Conservation (phyloP, 306 rosid species). For the Acmispon strigosus region DNA sequence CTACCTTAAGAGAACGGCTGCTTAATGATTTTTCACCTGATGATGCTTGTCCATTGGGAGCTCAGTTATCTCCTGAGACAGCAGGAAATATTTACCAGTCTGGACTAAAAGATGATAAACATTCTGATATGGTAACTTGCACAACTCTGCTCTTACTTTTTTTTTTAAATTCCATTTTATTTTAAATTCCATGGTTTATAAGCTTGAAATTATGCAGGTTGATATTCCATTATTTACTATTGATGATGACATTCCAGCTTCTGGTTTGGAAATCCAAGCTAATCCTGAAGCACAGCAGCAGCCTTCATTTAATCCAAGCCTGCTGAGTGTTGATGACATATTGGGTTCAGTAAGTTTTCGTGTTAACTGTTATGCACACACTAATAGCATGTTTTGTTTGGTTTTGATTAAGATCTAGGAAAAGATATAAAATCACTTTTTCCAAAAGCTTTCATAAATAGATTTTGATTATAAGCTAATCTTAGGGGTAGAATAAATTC, state of each 20-base stretch:
- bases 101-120: slow-evolving; percentile 33
- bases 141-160: neutral
- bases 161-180: neutral
- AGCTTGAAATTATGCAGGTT: slow-evolving; percentile 36
- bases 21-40: slow-evolving; percentile 61
- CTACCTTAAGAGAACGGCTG: slow-evolving; percentile 49
- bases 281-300: slow-evolving; percentile 18
- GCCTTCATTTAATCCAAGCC: slow-evolving; percentile 29
- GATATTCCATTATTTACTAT: slow-evolving; percentile 52
- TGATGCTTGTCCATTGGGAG: slow-evolving; percentile 77
- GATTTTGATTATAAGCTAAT: slow-evolving; percentile 2
- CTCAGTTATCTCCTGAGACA: slow-evolving; percentile 42
- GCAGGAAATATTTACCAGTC: slow-evolving; percentile 34
- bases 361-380: neutral
- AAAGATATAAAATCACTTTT: neutral
- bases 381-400: neutral
- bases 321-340: slow-evolving; percentile 66
- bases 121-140: slow-evolving; percentile 38
- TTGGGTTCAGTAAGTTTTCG: slow-evolving; percentile 56
- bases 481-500: neutral
- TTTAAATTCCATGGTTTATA: slow-evolving; percentile 8
- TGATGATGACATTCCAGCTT: slow-evolving; percentile 38
- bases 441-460: neutral
- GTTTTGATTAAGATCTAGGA: neutral
- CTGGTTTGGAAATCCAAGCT: slow-evolving; percentile 35